Evolutionary conservation across 176 grass and related monocot species (phyloP).

Genomic region (Typha latifolia): DNA sequence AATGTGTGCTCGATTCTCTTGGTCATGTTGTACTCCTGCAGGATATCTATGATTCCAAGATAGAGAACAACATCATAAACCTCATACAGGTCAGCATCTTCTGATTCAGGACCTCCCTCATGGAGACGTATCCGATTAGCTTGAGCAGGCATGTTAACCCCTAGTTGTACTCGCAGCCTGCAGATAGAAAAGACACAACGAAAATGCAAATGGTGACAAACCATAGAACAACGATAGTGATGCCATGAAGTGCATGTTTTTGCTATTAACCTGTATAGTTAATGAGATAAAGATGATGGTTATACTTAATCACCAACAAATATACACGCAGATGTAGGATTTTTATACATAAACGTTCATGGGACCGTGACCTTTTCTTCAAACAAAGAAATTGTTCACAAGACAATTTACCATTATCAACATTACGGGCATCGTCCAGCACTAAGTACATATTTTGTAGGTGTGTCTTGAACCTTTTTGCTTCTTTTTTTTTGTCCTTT

Average conservation of each 20-base stretch:
- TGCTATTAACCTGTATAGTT: background rate
- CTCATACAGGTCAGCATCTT: constrained; percentile 30
- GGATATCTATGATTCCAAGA: constrained; percentile 94
- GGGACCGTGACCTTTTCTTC: too few relatives aligned
- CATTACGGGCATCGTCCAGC: too few relatives aligned
- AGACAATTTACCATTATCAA: too few relatives aligned
- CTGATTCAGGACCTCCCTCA: constrained; percentile 21
- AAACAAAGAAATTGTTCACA: too few relatives aligned
- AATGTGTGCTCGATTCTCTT: constrained; percentile 73
- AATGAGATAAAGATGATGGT: background rate
- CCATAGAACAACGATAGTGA: too few relatives aligned
- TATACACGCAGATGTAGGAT: too few relatives aligned
- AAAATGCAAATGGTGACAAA: background rate
- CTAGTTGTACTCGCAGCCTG: constrained; percentile 89
- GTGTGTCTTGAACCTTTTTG: too few relatives aligned
- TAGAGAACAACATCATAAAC: constrained; percentile 86
- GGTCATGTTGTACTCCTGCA: constrained; percentile 80
- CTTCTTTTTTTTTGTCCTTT: too few relatives aligned
- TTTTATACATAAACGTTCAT: too few relatives aligned
- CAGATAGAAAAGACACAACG: constrained; percentile 9
- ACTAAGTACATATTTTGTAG: too few relatives aligned
- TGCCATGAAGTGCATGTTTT: background rate
- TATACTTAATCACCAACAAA: too few relatives aligned
- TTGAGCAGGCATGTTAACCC: constrained; percentile 93
- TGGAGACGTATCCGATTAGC: constrained; percentile 39